Percentiles rank a stretch among this genome's conserved stretches.
phyloP scores from a whole-genome alignment of 306 rosid genomes.

The Casuarina glauca region DNA sequence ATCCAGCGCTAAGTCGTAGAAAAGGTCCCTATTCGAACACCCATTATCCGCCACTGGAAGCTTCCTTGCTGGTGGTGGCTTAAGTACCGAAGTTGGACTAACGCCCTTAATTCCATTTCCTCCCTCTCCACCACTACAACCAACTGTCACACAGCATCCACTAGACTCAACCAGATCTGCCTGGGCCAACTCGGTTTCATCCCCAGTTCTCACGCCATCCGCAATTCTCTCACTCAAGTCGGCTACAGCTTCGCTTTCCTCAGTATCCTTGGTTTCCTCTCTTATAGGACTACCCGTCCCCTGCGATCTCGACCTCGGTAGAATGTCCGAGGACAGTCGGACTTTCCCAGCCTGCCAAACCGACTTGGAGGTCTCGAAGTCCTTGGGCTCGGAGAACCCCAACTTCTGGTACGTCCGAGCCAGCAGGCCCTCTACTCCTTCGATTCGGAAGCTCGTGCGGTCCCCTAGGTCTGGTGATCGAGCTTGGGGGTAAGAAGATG shows the following conservation, averaged over 20 bases:
- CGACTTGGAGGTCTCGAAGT: conserved; percentile 60
- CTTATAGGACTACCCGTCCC: conserved; percentile 29
- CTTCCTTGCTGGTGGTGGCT: conserved; percentile 68
- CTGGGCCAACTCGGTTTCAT: conserved; percentile 25
- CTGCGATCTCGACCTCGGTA: conserved; percentile 39
- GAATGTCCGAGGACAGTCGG: conserved; percentile 54
- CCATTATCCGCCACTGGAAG: conserved; percentile 40
- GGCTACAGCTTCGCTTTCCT: conserved; percentile 21
- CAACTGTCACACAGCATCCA: conserved; percentile 23
- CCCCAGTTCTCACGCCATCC: conserved; percentile 38
- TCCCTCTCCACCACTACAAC: conserved; percentile 26
- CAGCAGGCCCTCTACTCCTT: conserved; percentile 69
- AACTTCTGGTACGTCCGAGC: conserved; percentile 48
- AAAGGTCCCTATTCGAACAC: conserved; percentile 79
- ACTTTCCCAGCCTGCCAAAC: conserved; percentile 67
- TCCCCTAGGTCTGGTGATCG: conserved; percentile 61
- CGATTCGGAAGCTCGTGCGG: conserved; percentile 71
- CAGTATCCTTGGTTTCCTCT: conserved; percentile 33
- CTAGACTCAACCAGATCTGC: conserved; percentile 32
- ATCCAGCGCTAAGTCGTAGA: conserved; percentile 59
- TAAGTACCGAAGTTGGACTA: conserved; percentile 78
- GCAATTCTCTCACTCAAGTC: conserved; percentile 30
- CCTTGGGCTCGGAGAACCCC: conserved; percentile 79
- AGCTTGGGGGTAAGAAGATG: conserved; percentile 46
- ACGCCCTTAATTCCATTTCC: conserved; percentile 64